Conservation (phyloP, 2,329 filamentous ascomycete genomes). For the Xylaria sp. region DNA sequence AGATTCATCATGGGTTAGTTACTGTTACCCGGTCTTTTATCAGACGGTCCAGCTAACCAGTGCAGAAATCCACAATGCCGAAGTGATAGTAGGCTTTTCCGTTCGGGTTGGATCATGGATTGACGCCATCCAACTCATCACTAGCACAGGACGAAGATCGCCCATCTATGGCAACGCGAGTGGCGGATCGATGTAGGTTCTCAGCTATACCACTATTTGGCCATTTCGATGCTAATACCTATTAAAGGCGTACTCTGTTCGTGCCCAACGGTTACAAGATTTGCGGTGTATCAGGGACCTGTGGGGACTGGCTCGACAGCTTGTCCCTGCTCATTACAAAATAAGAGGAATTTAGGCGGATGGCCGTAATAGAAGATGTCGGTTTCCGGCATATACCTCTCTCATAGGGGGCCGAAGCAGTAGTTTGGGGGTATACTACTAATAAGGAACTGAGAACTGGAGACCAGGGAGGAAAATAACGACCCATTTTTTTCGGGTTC, state of each 20-base stretch:
- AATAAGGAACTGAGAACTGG: slow-evolving; percentile 10
- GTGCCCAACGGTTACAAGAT: slow-evolving; percentile 90
- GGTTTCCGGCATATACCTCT: slow-evolving; percentile 24
- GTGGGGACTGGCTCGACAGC: slow-evolving; percentile 82
- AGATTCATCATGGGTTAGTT: slow-evolving; percentile 79
- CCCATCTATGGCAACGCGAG: slow-evolving; percentile 82
- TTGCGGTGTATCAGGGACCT: slow-evolving; percentile 86
- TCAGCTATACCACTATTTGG: neutral
- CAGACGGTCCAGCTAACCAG: slow-evolving; percentile 15
- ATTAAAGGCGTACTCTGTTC: slow-evolving; percentile 80
- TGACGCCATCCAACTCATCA: slow-evolving; percentile 89
- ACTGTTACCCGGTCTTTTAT: neutral
- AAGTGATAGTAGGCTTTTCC: slow-evolving; percentile 87
- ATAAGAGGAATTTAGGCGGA: slow-evolving; percentile 52
- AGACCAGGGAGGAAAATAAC: slow-evolving; percentile 9
- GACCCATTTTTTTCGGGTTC: slow-evolving; percentile 20
- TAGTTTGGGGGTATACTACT: slow-evolving; percentile 13
- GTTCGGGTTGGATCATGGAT: slow-evolving; percentile 84
- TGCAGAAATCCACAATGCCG: slow-evolving; percentile 81
- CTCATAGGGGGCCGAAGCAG: slow-evolving; percentile 6
- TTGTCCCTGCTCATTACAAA: slow-evolving; percentile 83
- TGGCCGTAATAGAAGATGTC: neutral
- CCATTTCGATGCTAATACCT: slow-evolving; percentile 39
- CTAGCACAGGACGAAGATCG: slow-evolving; percentile 86
- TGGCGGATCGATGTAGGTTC: slow-evolving; percentile 83